Percentiles rank a stretch among this genome's conserved stretches.
These are phyloP conservation scores for Dissoconium aciculare DNA, from an alignment of 2,329 filamentous ascomycete species.

Conservation along the genomic window DNA sequence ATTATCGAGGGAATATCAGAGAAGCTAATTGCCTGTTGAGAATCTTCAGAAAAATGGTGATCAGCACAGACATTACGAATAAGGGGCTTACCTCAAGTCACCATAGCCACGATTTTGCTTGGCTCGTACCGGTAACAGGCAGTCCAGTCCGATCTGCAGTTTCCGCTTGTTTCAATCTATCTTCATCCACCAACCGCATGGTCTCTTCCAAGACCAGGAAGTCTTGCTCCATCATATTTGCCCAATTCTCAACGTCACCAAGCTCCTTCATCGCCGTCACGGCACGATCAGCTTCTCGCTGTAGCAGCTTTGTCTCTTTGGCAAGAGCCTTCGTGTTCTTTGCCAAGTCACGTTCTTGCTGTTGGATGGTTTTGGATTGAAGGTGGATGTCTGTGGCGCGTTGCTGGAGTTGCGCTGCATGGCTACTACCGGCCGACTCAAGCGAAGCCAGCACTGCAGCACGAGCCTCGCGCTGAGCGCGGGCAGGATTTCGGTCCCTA, in stretches of 20 bases:
- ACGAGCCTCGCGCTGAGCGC: constrained; percentile 34
- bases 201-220: constrained; percentile 26
- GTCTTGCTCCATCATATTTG: constrained; percentile 52
- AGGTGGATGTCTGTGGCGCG: constrained; percentile 55
- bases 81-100: too few relatives aligned
- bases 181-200: constrained; percentile 18
- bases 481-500: too few relatives aligned
- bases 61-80: too few relatives aligned
- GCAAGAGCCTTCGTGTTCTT: constrained; percentile 41
- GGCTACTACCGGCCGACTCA: constrained; percentile 46
- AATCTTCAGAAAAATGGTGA: too few relatives aligned
- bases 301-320: constrained; percentile 51
- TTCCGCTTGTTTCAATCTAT: too few relatives aligned
- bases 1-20: too few relatives aligned
- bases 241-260: constrained; percentile 75
- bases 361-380: constrained; percentile 49
- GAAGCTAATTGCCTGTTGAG: too few relatives aligned
- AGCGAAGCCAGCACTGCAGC: constrained; percentile 37
- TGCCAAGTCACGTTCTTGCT: constrained; percentile 39
- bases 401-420: constrained; percentile 52
- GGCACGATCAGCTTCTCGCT: constrained; percentile 47
- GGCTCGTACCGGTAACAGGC: too few relatives aligned
- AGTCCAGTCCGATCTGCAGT: too few relatives aligned
- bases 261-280: constrained; percentile 58
- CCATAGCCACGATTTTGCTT: too few relatives aligned